Evolutionary conservation across 2,329 filamentous ascomycete species (phyloP).

Genomic region (Fusarium siculi): DNA sequence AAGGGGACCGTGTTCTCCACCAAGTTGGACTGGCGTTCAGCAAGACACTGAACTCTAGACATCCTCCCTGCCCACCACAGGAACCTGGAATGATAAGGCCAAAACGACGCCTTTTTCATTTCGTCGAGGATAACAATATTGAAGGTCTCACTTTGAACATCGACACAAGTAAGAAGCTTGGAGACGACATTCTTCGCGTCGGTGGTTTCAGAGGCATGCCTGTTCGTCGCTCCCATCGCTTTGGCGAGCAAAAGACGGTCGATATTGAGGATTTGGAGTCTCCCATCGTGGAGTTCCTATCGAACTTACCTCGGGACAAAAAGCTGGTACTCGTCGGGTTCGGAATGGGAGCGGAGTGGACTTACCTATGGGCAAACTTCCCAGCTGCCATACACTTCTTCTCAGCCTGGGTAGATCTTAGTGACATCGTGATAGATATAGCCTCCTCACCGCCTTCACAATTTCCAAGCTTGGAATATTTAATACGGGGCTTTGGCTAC

Average conservation of each 20-base stretch:
- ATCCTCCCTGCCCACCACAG: not conserved
- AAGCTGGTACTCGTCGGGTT: conserved; percentile 10
- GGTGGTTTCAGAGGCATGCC: not conserved
- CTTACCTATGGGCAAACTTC: conserved; percentile 7
- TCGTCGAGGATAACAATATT: conserved; percentile 1
- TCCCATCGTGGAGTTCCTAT: conserved; percentile 11
- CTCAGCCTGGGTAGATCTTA: conserved; percentile 24
- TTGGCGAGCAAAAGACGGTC: conserved; percentile 4
- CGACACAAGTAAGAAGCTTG: not conserved
- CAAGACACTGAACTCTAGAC: not conserved
- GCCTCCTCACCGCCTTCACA: not conserved
- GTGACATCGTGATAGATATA: conserved; percentile 24
- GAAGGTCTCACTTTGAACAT: conserved; percentile 13
- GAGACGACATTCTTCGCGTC: not conserved
- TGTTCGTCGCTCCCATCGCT: conserved; percentile 15
- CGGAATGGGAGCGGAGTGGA: conserved; percentile 28
- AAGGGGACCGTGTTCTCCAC: conserved; percentile 15
- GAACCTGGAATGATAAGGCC: not conserved
- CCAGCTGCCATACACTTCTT: conserved; percentile 13
- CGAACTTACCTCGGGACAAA: not conserved
- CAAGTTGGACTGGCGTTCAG: conserved; percentile 32
- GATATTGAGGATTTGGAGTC: not conserved
- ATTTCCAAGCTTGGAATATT: too few species aligned
- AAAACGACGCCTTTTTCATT: not conserved
- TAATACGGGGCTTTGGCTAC: too few species aligned